These are phyloP conservation scores for Ogataea nakhonphanomensis DNA, from an alignment of 805 yeast species.

Conservation along the genomic window DNA sequence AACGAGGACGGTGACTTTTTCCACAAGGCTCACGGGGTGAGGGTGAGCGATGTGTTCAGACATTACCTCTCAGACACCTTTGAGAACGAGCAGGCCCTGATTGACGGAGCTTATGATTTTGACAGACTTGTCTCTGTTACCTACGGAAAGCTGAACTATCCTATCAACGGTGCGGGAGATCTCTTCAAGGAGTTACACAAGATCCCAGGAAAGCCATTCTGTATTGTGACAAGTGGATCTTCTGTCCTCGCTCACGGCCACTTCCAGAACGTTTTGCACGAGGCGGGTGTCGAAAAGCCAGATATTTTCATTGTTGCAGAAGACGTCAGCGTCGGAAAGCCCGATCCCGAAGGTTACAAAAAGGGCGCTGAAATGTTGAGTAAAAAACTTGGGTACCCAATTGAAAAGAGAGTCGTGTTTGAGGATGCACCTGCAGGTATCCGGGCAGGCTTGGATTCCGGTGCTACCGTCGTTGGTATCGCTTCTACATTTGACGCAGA, in stretches of 20 bases:
- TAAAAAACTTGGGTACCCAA: constrained; percentile 28
- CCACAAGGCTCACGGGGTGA: constrained; percentile 75
- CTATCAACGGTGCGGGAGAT: constrained; percentile 72
- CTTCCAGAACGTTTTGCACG: constrained; percentile 61
- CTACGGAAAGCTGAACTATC: constrained; percentile 68
- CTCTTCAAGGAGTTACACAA: constrained; percentile 47
- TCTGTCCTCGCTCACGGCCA: constrained; percentile 73
- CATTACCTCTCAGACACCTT: constrained; percentile 54
- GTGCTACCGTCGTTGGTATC: constrained; percentile 79
- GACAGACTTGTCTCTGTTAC: constrained; percentile 69
- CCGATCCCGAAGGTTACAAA: constrained; percentile 80
- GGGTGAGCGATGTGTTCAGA: constrained; percentile 75
- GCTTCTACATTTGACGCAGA: constrained; percentile 74
- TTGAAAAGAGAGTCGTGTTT: constrained; percentile 55
- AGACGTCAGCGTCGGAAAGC: constrained; percentile 76
- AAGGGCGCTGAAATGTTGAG: constrained; percentile 49
- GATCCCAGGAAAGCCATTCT: constrained; percentile 63
- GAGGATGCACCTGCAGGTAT: constrained; percentile 92
- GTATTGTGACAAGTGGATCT: constrained; percentile 85
- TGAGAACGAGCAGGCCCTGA: constrained; percentile 14
- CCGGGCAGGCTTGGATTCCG: constrained; percentile 78
- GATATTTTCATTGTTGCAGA: constrained; percentile 79
- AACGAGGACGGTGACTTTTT: constrained; percentile 47
- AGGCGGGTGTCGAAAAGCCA: constrained; percentile 48
- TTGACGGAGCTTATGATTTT: constrained; percentile 32